Evolutionary conservation across 805 yeast species (phyloP), one percentile per base, ranked within the genome.

Genomic region (Clavispora vitiphila): DNA sequence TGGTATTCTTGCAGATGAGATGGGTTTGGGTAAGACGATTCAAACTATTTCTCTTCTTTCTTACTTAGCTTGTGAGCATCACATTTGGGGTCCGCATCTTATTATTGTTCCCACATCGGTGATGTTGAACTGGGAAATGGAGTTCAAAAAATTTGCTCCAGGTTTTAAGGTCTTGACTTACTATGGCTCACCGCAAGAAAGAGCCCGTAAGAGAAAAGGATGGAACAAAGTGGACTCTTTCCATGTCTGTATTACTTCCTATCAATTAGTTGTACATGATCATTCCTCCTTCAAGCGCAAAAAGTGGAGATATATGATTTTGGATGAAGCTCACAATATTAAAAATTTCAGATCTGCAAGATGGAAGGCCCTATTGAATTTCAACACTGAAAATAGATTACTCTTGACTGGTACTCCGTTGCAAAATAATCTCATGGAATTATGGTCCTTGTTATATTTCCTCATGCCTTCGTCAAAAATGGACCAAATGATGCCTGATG

Each of bases 111-210:
- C 99, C 4, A 93, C 99, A 0, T 87, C 96, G 12, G 99, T 93
- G 7, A 81, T 93, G 81, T 77, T 93, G 40, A 93, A 93, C 58
- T 93, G 99, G 99, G 99, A 93, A 61, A 91, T 95, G 97, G 99
- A 93, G 58, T 90, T 93, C 66, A 93, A 95, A 57, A 79, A 96
- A 54, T 93, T 93, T 71, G 97, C 97, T 1, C 99, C 99, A 0
- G 99, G 99, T 0, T 85, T 93, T 61, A 91, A 95, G 61, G 93
- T 93, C 3, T 59, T 93, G 60, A 93, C 98, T 0, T 93, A 93
- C 61, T 93, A 91, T 56, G 99, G 99, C 0, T 82, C 95, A 12
- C 99, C 98, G 0, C 96, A 87, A 55, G 98, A 93, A 60, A 81
- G 99, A 58, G 90, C 90, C 37, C 93, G 87, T 50, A 93, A 93